Evolutionary conservation across 2,329 filamentous ascomycete species (phyloP), one percentile per base, ranked within the genome.

Genomic region (Ophiostoma himal-ulmi): DNA sequence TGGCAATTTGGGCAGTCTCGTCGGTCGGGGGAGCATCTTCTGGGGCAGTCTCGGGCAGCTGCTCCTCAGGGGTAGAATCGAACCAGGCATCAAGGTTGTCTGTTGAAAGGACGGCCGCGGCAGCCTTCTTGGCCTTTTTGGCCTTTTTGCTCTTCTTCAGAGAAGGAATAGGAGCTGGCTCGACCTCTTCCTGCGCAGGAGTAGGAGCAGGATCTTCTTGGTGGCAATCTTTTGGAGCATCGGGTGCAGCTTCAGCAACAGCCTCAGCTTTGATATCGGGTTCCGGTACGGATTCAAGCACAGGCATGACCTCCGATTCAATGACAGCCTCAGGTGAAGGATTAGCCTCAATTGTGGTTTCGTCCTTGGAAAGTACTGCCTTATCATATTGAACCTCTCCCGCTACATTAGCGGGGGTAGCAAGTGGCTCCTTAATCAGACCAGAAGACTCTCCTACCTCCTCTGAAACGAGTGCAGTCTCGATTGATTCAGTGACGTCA

Each of bases 121-220:
- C 17, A 30, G 60, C 6, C 34, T 64, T 44, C 64, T 67, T 67
- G 8, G 36, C 37, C 37, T 67, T 67, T 37, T 67, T 67, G 8
- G n/a, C 11, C 37, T 67, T 67, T 13, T 67, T 67, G 64, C 64
- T 67, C 64, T 67, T 67, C 64, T 41, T 67, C n/a, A 22, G 36
- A 14, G 64, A 37, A 5, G 60, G 30, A 14, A n/a, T 11, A 10
- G 60, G 60, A 10, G 60, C 30, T 8, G 26, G 26, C 1, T 64
- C 60, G 17, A n/a, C 60, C 20, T 64, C 60, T 6, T 64, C 34
- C 30, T 36, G 34, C 1, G 20, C 60, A n/a, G 57, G 22, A 62
- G 26, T 4, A 57, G 22, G 13, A 11, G 26, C 62, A 41, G 62
- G 36, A 36, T 65, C 62, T 6, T 39, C 62, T 65, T 65, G 62